Evolutionary conservation across 495 filamentous ascomycete species (phyloP).

Genomic region (Immersiella caudata): DNA sequence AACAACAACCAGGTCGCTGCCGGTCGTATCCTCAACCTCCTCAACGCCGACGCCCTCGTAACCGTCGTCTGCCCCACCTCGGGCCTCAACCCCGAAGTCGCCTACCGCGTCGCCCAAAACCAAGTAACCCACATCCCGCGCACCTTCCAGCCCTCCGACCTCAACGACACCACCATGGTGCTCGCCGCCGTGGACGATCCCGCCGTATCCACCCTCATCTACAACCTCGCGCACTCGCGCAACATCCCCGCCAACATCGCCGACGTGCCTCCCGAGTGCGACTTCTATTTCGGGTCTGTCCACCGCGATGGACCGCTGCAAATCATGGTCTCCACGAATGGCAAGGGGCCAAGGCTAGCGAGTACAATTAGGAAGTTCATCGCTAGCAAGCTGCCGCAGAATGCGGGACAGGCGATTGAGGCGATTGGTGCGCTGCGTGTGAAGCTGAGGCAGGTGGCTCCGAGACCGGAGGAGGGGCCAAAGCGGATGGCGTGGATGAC

Average conservation of each 20-base stretch:
- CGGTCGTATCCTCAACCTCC: conserved; percentile 85
- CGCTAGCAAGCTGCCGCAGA: conserved; percentile 69
- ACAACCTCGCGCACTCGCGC: conserved; percentile 84
- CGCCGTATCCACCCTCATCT: conserved; percentile 79
- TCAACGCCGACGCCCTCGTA: conserved; percentile 92
- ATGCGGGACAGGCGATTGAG: conserved; percentile 80
- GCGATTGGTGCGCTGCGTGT: conserved; percentile 78
- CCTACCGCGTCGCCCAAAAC: conserved; percentile 69
- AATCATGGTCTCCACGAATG: conserved; percentile 98
- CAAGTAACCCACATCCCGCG: conserved; percentile 80
- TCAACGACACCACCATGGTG: conserved; percentile 74
- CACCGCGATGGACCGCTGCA: conserved; percentile 94
- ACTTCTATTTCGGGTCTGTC: conserved; percentile 97
- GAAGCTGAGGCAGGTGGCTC: conserved; percentile 78
- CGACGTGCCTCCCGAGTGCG: conserved; percentile 94
- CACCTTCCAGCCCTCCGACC: conserved; percentile 77
- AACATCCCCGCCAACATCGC: conserved; percentile 92
- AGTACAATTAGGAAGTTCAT: conserved; percentile 85
- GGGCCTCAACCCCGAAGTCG: conserved; percentile 86
- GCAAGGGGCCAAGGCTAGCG: conserved; percentile 90
- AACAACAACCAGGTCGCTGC: conserved; percentile 74
- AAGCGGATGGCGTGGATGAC: conserved; percentile 98
- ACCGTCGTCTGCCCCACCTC: conserved; percentile 78
- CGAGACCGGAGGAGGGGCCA: conserved; percentile 69
- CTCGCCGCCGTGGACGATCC: conserved; percentile 93